These are phyloP conservation scores for Cladosporium sp. DNA, from an alignment of 2,329 filamentous ascomycete genomes.

Conservation along the genomic window DNA sequence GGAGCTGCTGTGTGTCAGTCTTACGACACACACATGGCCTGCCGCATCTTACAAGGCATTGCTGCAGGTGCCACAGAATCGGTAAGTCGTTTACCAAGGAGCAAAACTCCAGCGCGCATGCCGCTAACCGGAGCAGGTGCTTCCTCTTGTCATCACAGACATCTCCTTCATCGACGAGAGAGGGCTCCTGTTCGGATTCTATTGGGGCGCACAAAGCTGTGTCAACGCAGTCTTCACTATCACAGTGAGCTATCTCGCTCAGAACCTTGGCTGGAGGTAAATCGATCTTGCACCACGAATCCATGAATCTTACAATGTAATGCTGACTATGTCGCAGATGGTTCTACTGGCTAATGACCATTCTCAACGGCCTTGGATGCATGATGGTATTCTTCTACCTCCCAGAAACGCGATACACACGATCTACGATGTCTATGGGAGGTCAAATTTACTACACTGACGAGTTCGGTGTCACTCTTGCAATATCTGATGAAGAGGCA, in stretches of 20 bases:
- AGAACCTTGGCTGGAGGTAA: conserved; percentile 31
- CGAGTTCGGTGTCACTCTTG: conserved; percentile 34
- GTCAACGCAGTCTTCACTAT: conserved; percentile 31
- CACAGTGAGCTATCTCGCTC: conserved; percentile 32
- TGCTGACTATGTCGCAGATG: conserved; percentile 17
- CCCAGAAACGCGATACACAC: conserved; percentile 38
- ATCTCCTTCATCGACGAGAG: conserved; percentile 38
- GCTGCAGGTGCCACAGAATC: conserved; percentile 37
- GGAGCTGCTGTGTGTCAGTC: conserved; percentile 30
- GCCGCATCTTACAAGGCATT: conserved; percentile 31
- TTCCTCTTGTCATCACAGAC: conserved; percentile 36
- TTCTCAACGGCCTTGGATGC: conserved; percentile 31
- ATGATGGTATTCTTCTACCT: conserved; percentile 35
- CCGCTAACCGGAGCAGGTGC: conserved; percentile 15
- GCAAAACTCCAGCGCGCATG: no score
- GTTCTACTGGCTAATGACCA: conserved; percentile 38
- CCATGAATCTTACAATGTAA: neutral
- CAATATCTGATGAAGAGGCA: conserved; percentile 30
- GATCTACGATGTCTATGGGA: conserved; percentile 29
- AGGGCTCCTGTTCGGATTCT: conserved; percentile 32
- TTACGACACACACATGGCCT: conserved; percentile 33
- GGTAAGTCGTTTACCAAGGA: neutral
- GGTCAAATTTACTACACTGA: conserved; percentile 35
- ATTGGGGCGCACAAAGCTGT: conserved; percentile 36
- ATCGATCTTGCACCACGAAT: neutral